Base-by-base conservation (phyloP, 2,329 filamentous ascomycete genomes). In the Ophiostoma sp. region DNA sequence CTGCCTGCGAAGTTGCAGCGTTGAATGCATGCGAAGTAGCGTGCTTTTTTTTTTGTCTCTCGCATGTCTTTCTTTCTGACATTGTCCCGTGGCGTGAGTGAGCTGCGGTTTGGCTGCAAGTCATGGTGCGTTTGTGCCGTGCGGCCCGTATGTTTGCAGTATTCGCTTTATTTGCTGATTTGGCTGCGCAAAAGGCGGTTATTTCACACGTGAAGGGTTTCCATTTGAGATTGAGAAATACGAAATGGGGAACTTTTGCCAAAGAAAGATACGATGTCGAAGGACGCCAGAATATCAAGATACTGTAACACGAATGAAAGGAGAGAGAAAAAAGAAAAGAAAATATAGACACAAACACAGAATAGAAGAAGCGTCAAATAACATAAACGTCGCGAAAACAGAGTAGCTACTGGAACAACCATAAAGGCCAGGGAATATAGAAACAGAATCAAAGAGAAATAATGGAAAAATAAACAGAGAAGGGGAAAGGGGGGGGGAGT, bases 61-160 rank as follows among this genome's bases (percentile, higher is more conserved):
- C 19, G n/a, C 9, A 31, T 50, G 42, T 57, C 31, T 55, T 15
- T 22, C 3, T 57, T 9, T 55, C 50, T 55, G n/a, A 25, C 50
- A 25, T 55, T 31, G 68, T 57, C 31, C 50, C 68, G 68, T 70
- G 68, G 50, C 50, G 50, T 70, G 68, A 70, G 68, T 25, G 68
- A 70, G 68, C 68, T 70, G 68, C 68, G n/a, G 31, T 19, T 55
- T 36, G 31, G 39, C 64, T 68, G 64, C 64, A 68, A 68, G 64
- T 68, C 64, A 68, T 50, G 42, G 15, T 31, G 64, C 64, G 64
- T 48, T 36, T 19, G 25, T 50, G 7, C 25, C 42, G 4, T 33
- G 64, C 36, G 61, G 61, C 57, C 57, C 33, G 57, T 63, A 12
- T 12, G 4, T 55, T 19, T 12, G 22, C 28, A 4, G 22, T 28